Percentiles rank a stretch among this genome's conserved stretches.
phyloP scores from a whole-genome alignment of 2,329 filamentous ascomycete genomes.

The Neocatenulostroma microsporum region DNA sequence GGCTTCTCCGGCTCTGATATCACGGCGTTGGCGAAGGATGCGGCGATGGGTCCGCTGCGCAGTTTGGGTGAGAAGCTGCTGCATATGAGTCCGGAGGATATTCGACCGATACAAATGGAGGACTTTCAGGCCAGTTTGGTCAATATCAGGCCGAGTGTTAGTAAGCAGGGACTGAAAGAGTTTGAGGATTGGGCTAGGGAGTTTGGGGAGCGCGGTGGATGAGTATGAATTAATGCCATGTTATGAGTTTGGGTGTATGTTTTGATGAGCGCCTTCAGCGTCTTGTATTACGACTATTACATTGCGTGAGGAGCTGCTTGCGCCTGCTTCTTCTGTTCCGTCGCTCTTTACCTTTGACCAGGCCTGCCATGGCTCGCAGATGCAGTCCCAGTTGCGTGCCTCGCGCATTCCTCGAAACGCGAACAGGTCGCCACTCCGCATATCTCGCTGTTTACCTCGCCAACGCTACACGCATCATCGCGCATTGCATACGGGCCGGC shows the following conservation, averaged over 20 bases:
- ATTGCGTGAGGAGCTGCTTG: no score
- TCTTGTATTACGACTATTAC: no score
- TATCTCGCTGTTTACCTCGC: no score
- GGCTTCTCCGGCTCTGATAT: constrained; percentile 98
- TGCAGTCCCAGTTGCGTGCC: not conserved
- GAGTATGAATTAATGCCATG: constrained; percentile 3
- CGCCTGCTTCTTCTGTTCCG: no score
- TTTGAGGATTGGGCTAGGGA: constrained; percentile 93
- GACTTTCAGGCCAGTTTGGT: constrained; percentile 80
- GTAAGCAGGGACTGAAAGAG: constrained; percentile 71
- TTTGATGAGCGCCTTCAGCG: not conserved
- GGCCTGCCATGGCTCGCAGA: no score
- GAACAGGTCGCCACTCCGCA: no score
- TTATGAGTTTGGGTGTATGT: not conserved
- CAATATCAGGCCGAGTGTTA: constrained; percentile 85
- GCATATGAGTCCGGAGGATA: constrained; percentile 89
- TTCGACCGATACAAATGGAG: constrained; percentile 70
- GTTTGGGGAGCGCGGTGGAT: constrained; percentile 87
- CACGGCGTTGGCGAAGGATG: constrained; percentile 92
- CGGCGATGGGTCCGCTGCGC: constrained; percentile 90
- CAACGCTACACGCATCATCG: no score
- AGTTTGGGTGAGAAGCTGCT: constrained; percentile 84
- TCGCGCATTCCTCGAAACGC: not conserved
- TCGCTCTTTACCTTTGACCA: no score
- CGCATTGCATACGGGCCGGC: no score